Evolutionary conservation across 805 yeast species (phyloP).

Genomic region (Candida jianshihensis): DNA sequence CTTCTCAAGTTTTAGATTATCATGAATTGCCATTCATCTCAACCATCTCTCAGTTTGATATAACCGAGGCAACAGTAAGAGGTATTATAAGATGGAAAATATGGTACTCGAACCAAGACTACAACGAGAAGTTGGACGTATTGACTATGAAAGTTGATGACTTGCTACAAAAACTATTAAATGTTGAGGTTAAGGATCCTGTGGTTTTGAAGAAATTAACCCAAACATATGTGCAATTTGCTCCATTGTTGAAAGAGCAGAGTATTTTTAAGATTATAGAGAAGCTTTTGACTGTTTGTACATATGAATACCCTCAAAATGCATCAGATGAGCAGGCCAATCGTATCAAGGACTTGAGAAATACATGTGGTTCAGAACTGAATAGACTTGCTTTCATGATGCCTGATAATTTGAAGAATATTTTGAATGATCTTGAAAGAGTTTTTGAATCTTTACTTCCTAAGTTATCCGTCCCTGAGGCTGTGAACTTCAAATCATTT

Average conservation of each 20-base stretch:
- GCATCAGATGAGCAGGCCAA: conserved; percentile 72
- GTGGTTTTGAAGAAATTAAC: conserved; percentile 75
- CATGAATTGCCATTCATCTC: conserved; percentile 63
- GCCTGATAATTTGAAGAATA: conserved; percentile 83
- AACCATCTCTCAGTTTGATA: conserved; percentile 76
- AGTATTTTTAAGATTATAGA: conserved; percentile 83
- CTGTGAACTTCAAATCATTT: conserved; percentile 89
- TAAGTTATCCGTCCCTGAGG: conserved; percentile 82
- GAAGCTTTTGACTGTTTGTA: conserved; percentile 75
- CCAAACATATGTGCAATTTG: conserved; percentile 89
- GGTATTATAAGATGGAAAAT: conserved; percentile 95
- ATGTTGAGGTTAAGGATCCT: conserved; percentile 74
- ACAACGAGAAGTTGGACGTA: conserved; percentile 44
- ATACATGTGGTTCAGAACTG: conserved; percentile 90
- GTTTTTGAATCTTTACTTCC: conserved; percentile 69
- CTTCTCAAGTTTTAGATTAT: conserved; percentile 44
- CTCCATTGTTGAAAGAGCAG: conserved; percentile 79
- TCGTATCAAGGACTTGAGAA: conserved; percentile 76
- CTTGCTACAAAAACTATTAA: conserved; percentile 67
- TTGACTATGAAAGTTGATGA: conserved; percentile 53
- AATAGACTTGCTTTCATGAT: conserved; percentile 90
- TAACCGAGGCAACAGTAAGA: conserved; percentile 83
- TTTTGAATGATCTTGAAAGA: conserved; percentile 73
- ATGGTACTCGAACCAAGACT: conserved; percentile 64
- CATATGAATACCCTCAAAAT: conserved; percentile 67